phyloP scores from a whole-genome alignment of 768 basidiomycete genomes.

The Trametes gibbosa region DNA sequence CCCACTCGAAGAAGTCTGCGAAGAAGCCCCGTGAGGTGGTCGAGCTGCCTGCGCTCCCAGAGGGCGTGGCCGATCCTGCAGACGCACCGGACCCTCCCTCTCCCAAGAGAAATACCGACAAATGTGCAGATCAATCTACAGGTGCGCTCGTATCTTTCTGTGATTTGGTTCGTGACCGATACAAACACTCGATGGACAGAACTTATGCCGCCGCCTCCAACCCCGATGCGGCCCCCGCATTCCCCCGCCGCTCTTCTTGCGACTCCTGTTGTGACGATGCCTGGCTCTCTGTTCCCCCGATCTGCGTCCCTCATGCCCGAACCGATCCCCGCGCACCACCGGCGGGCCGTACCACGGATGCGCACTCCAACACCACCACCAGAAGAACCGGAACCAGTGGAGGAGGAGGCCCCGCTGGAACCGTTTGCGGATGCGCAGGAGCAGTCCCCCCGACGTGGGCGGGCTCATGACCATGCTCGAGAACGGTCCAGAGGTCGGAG shows the following conservation, averaged over 20 bases:
- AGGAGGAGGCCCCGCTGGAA: neutral
- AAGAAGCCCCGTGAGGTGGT: conserved; percentile 8
- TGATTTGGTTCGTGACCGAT: neutral
- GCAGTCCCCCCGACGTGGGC: neutral
- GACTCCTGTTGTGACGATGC: conserved; percentile 61
- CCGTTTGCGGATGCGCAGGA: neutral
- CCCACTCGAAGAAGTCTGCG: neutral
- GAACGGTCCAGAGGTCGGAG: neutral
- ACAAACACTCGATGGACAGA: neutral
- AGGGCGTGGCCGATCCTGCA: neutral
- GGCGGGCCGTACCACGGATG: conserved; percentile 26
- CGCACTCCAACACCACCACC: conserved; percentile 10
- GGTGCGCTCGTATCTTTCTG: neutral
- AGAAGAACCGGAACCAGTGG: conserved; percentile 10
- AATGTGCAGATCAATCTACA: neutral
- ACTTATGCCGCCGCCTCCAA: conserved; percentile 24
- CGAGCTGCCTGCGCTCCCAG: neutral
- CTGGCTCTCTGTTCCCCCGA: conserved; percentile 73
- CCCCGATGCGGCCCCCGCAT: conserved; percentile 20
- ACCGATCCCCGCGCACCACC: conserved; percentile 22
- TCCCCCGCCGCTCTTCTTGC: conserved; percentile 23
- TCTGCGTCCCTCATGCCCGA: conserved; percentile 64
- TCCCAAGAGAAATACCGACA: conserved; percentile 1
- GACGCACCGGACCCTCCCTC: neutral
- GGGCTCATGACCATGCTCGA: neutral